Conservation (phyloP, 495 filamentous ascomycete genomes). For the Penicillium macrosclerotiorum region DNA sequence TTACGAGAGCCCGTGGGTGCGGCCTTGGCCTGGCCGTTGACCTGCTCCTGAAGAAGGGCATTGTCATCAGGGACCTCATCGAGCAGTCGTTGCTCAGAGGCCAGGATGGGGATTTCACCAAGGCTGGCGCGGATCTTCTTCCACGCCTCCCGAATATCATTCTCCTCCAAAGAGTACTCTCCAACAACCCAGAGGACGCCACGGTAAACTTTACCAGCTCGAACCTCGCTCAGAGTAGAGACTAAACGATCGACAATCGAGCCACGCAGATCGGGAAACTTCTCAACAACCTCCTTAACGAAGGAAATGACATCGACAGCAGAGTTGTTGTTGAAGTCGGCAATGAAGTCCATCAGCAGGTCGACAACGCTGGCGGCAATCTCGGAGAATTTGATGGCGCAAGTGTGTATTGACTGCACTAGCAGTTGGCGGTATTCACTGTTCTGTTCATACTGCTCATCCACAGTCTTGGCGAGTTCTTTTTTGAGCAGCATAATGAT, state of each 20-base stretch:
- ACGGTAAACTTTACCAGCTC: constrained; percentile 95
- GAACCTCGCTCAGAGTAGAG: constrained; percentile 86
- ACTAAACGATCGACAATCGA: constrained; percentile 88
- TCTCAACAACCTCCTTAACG: constrained; percentile 98
- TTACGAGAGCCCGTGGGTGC: constrained; percentile 82
- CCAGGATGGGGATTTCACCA: constrained; percentile 95
- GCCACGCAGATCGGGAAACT: constrained; percentile 85
- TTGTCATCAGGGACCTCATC: constrained; percentile 74
- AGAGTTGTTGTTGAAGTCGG: constrained; percentile 94
- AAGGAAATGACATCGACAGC: constrained; percentile 98
- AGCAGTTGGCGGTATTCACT: constrained; percentile 93
- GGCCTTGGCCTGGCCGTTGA: constrained; percentile 78
- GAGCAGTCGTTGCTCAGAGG: constrained; percentile 88
- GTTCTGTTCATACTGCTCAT: constrained; percentile 98
- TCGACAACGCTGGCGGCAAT: constrained; percentile 96
- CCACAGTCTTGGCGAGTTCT: constrained; percentile 94
- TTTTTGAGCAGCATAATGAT: constrained; percentile 96
- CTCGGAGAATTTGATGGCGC: constrained; percentile 98
- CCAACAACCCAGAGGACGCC: constrained; percentile 97
- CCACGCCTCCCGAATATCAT: constrained; percentile 95
- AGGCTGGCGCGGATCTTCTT: constrained; percentile 91
- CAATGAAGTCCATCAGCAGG: constrained; percentile 98
- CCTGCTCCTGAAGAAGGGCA: constrained; percentile 63
- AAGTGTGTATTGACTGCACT: constrained; percentile 96
- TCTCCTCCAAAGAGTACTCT: constrained; percentile 92